These are phyloP conservation scores for Alternaria metachromatica DNA, from an alignment of 2,329 filamentous ascomycete genomes.

Conservation along the genomic window DNA sequence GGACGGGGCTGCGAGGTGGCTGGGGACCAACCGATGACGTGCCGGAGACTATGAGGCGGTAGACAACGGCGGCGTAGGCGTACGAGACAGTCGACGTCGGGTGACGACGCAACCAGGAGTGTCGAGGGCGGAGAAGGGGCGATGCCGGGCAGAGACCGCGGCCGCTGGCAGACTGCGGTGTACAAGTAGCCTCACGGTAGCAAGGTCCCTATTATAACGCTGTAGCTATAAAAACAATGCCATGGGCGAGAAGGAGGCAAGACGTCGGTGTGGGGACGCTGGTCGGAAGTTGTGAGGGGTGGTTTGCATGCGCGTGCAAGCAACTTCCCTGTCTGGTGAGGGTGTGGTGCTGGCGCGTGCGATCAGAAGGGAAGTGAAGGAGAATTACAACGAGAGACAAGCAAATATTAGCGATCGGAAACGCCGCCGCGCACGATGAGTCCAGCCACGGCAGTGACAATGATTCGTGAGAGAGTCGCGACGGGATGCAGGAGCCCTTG, in stretches of 20 bases:
- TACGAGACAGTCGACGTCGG: conserved; percentile 11
- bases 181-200: conserved; percentile 9
- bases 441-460: conserved; percentile 25
- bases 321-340: conserved; percentile 31
- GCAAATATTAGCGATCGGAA: conserved; percentile 31
- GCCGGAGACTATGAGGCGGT: conserved; percentile 6
- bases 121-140: neutral
- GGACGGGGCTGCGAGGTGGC: conserved; percentile 15
- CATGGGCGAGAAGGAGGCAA: conserved; percentile 19
- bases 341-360: conserved; percentile 19
- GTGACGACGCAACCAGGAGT: neutral
- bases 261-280: conserved; percentile 23
- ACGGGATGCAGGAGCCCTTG: conserved; percentile 28
- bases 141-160: conserved; percentile 15
- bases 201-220: conserved; percentile 12
- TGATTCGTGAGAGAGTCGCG: conserved; percentile 22
- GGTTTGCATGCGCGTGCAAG: conserved; percentile 37
- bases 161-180: conserved; percentile 4
- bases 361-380: conserved; percentile 21
- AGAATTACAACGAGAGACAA: conserved; percentile 23
- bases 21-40: conserved; percentile 13
- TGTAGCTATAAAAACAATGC: conserved; percentile 17
- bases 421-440: conserved; percentile 24
- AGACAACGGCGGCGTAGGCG: conserved; percentile 2
- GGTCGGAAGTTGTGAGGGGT: conserved; percentile 26